A percentile compares a stretch with the other conserved stretches of the same genome.
These are phyloP conservation scores for Detonula confervacea DNA, from an alignment of 352 stramenopile species.

Conservation along the genomic window DNA sequence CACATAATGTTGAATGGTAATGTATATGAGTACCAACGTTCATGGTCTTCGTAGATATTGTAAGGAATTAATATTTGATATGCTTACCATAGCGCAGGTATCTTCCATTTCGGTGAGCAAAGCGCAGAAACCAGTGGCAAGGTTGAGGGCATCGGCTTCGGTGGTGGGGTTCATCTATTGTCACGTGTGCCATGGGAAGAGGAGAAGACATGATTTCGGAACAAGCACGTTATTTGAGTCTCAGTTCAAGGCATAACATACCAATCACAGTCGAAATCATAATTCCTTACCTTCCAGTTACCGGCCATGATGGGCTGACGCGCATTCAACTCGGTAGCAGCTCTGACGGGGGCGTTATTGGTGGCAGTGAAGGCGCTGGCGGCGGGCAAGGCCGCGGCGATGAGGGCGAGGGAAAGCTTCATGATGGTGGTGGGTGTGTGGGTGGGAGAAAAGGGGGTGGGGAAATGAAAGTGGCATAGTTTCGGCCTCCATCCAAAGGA, in stretches of 20 bases:
- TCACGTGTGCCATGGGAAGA: background rate
- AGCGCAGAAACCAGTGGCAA: slow-evolving; percentile 40
- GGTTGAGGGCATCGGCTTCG: slow-evolving; percentile 50
- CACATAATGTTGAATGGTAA: no score
- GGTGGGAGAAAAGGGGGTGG: no score
- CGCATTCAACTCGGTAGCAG: slow-evolving; percentile 28
- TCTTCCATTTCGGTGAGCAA: slow-evolving; percentile 46
- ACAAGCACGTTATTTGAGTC: no score
- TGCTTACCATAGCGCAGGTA: slow-evolving; percentile 49
- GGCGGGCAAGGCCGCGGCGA: slow-evolving; percentile 17
- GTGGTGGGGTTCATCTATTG: slow-evolving; percentile 53
- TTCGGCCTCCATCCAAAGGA: no score
- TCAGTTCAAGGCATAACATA: no score
- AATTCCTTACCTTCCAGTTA: slow-evolving; percentile 48
- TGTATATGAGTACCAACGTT: no score
- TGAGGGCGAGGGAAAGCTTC: slow-evolving; percentile 38
- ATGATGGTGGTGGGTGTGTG: no score
- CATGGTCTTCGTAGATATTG: no score
- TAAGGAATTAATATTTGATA: no score
- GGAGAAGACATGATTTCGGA: slow-evolving; percentile 6
- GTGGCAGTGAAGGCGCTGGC: slow-evolving; percentile 2
- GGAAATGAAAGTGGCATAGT: no score
- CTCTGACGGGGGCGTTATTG: background rate
- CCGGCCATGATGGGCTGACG: slow-evolving; percentile 57
- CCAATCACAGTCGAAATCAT: background rate